Evolutionary conservation across 345 rosid genomes (phyloP), one percentile per base, ranked within the genome.

Genomic region (Odontarrhena argentea): DNA sequence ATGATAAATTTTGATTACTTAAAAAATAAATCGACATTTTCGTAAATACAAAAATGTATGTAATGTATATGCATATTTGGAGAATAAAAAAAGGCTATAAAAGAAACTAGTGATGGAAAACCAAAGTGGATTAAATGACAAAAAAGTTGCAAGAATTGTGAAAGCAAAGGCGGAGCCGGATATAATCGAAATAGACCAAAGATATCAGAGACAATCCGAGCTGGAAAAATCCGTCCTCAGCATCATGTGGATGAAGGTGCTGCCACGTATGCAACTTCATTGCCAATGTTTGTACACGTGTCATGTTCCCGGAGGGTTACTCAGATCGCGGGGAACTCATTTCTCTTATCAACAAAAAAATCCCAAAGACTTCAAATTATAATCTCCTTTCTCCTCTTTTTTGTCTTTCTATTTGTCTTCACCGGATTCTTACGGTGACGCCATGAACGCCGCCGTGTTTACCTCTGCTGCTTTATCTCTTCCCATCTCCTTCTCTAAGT

Each of bases 401-500:
- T 26, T 9, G 38, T 26, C 6, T 11, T 12, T 48, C 37, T 38
- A 26, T 71, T 68, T 65, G 15, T 34, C 50, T 65, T 66, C 46
- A 8, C 24, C 65, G 5, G 46, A 49, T 55, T 47, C 41, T 14
- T 7, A 36, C 60, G 65, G 57, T 61, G 70, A 77, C 82, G 85
- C 82, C 80, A 94, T 94, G 99, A 85, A 75, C 82, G 74, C 91
- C 78, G 74, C 91, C 71, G 81, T 90, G 11, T 91, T 86, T 53
- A 72, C 86, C 18, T 85, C 89, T 44, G 84, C 88, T 44, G 87
- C 85, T 74, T 79, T 90, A 46, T 85, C 94, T 61, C 69, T 88
- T 6, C 99, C 99, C 12, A 70, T 85, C 74, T 83, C 88, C 60
- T 63, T 88, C 30, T 66, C 61, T 74, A 73, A 73, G 52, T 43